Evolutionary conservation across 352 stramenopile species (phyloP).

Genomic region (Globisporangium spiculum): DNA sequence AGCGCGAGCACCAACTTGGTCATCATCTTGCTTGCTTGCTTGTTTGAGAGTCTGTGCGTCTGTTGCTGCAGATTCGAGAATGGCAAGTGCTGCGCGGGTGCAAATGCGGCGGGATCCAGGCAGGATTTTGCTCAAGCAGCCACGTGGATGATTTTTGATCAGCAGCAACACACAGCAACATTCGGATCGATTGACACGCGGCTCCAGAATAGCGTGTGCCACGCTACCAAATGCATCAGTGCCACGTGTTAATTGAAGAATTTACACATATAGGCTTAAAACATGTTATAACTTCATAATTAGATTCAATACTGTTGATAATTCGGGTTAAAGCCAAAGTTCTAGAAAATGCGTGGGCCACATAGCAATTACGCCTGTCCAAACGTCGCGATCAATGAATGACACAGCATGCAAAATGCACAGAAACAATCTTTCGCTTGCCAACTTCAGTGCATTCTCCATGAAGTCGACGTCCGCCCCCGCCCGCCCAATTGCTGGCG

Average conservation of each 20-base stretch:
- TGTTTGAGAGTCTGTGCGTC: not conserved
- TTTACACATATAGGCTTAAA: not conserved
- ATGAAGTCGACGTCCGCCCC: not conserved
- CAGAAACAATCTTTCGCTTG: too few relatives aligned
- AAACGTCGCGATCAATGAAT: not conserved
- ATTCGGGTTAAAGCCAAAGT: not conserved
- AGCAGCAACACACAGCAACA: not conserved
- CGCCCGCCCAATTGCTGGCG: not conserved
- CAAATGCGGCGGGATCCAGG: not conserved
- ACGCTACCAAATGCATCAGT: not conserved
- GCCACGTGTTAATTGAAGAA: not conserved
- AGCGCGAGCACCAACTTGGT: conserved; percentile 57
- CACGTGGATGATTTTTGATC: conserved; percentile 9
- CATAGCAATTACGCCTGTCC: not conserved
- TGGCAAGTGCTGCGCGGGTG: not conserved
- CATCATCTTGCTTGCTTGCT: conserved; percentile 34
- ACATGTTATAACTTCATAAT: not conserved
- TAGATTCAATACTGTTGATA: not conserved
- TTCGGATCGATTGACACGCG: conserved; percentile 4
- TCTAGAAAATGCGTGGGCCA: conserved; percentile 10
- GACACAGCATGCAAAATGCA: not conserved
- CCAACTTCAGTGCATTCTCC: not conserved
- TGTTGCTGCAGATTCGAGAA: conserved; percentile 12
- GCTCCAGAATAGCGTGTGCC: conserved; percentile 3
- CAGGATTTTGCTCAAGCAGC: not conserved